Base-by-base conservation (phyloP, 495 filamentous ascomycete species). In the Talaromyces trachyspermus region DNA sequence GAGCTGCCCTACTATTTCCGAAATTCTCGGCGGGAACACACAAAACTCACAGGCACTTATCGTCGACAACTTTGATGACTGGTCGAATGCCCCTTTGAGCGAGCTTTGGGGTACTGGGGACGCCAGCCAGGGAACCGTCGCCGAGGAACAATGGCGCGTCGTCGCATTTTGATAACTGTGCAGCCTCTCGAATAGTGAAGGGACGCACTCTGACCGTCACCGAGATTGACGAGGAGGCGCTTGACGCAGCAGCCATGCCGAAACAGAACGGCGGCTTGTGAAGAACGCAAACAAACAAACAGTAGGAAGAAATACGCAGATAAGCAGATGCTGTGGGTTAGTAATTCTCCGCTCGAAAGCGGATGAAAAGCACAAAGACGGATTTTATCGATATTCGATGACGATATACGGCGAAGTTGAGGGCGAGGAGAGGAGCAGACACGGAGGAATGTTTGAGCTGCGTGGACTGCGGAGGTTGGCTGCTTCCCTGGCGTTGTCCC, bases 51-150 rank as follows among this genome's bases (percentile, higher is more conserved):
- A 99, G 68, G 72, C 94, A 95, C 58, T 84, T 84, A 60, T 97
- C 90, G 60, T 99, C 92, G 42, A 99, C 79, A 2, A 97, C 89
- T 69, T 95, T 97, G 60, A 99, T 85, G 49, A 99, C 87, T 0
- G 87, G 81, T 43, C 90, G 76, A 20, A 99, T 77, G 2, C 92
- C 94, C 53, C 91, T 92, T 53, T 85, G 79, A 55, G 83, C 79
- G 15, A 95, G 78, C 60, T 91, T 92, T 17, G 89, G 90, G 8
- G 74, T 60, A 39, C 82, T 76, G 19, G 89, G 89, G 19, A 78
- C 84, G 41, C 77, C 83, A 4, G 94, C 91, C 48, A 99, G 71
- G 7, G 89, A 95, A 15, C 92, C 92, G 59, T 97, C 92, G 37
- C 92, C 92, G 20, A 99, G 80, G 64, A 99, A 97, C 24, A 95